Conservation (phyloP, 345 rosid species). For the Corchorus olitorius region DNA sequence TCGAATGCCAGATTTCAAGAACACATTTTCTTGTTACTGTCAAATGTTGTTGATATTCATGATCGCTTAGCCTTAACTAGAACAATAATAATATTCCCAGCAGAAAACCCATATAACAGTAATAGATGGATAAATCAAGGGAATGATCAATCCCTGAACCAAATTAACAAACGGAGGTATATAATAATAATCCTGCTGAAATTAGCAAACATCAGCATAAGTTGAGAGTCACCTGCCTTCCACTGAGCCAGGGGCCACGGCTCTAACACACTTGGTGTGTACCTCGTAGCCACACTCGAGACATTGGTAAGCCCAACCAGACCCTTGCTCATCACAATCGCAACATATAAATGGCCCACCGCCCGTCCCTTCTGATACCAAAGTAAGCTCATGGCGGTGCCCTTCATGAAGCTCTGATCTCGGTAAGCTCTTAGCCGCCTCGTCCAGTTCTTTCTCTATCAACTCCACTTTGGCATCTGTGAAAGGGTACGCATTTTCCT, state of each 20-base stretch:
- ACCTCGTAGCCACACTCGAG: slow-evolving; percentile 73
- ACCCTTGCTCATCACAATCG: slow-evolving; percentile 64
- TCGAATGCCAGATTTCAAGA: not conserved
- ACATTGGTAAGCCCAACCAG: slow-evolving; percentile 69
- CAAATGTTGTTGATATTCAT: not conserved
- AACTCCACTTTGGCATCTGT: slow-evolving; percentile 42
- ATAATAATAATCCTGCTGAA: not conserved
- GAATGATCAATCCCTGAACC: not conserved
- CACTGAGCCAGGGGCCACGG: slow-evolving; percentile 18
- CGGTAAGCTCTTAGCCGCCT: slow-evolving; percentile 51
- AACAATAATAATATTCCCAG: not conserved
- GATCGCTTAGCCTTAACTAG: not conserved
- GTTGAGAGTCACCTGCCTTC: not conserved
- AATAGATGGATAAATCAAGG: not conserved
- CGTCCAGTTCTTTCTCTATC: slow-evolving; percentile 50
- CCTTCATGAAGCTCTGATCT: slow-evolving; percentile 42
- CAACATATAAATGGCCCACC: slow-evolving; percentile 71
- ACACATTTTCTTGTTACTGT: not conserved
- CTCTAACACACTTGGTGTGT: slow-evolving; percentile 55
- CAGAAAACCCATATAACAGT: not conserved
- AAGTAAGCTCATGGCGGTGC: slow-evolving; percentile 53
- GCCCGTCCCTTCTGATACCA: slow-evolving; percentile 57
- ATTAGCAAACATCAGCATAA: slow-evolving; percentile 20
- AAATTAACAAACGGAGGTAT: not conserved
- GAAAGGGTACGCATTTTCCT: slow-evolving; percentile 59